A percentile compares a stretch with the other conserved stretches of the same genome.
Conservation (phyloP, 2,329 filamentous ascomycete genomes). For the Scedosporium aurantiacum region DNA sequence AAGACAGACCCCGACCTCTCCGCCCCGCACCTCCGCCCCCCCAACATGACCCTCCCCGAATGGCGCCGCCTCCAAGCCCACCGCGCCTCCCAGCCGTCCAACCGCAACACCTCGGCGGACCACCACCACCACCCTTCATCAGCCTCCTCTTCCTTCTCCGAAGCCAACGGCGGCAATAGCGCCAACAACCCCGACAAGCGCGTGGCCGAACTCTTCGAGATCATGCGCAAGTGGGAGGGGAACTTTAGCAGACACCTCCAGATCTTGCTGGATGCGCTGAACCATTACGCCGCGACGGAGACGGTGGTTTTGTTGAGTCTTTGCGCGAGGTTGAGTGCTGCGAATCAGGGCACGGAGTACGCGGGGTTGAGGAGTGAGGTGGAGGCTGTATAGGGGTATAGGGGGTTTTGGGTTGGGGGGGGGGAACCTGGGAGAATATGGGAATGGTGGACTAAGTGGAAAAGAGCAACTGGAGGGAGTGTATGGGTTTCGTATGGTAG, state of each 20-base stretch:
- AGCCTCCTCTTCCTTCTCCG: constrained; percentile 21
- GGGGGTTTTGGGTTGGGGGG: neutral
- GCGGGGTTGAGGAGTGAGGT: constrained; percentile 50
- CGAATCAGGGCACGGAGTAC: constrained; percentile 63
- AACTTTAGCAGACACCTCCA: constrained; percentile 89
- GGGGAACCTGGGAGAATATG: neutral
- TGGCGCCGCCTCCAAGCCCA: constrained; percentile 47
- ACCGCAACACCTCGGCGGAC: constrained; percentile 21
- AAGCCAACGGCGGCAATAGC: constrained; percentile 23
- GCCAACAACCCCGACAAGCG: constrained; percentile 22
- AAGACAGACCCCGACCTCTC: constrained; percentile 72
- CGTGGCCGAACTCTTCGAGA: constrained; percentile 56
- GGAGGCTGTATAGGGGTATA: constrained; percentile 23
- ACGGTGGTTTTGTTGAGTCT: constrained; percentile 87
- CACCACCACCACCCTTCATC: constrained; percentile 16
- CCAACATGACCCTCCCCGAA: constrained; percentile 48
- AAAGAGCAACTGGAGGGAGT: no score
- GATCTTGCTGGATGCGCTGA: constrained; percentile 86
- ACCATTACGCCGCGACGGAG: constrained; percentile 95
- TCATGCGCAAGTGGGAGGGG: constrained; percentile 81
- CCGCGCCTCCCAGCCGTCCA: constrained; percentile 23
- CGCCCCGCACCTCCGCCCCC: constrained; percentile 42
- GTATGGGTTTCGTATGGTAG: neutral
- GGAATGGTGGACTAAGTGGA: neutral
- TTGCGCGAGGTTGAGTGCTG: constrained; percentile 71